Conservation (phyloP, 306 rosid species). For the Vigna radiata region DNA sequence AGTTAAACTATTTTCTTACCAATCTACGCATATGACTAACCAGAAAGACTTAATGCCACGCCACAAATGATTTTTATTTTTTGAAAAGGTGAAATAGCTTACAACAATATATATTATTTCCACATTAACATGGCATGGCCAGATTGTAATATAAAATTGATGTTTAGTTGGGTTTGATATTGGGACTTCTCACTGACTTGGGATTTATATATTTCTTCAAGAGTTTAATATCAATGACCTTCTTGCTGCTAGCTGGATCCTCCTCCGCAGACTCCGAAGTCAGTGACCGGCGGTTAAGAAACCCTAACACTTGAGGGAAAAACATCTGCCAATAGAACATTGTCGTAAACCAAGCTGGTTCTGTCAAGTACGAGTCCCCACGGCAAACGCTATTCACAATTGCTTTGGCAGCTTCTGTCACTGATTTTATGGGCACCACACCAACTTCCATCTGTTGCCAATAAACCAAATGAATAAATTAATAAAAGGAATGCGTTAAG, state of each 20-base stretch:
- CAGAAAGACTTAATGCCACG: neutral
- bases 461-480: neutral
- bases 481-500: neutral
- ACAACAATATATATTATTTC: constrained; percentile 5
- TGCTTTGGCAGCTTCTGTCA: constrained; percentile 53
- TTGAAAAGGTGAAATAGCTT: neutral
- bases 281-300: constrained; percentile 42
- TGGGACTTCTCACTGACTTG: constrained; percentile 43
- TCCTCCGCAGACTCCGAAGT: constrained; percentile 47
- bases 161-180: constrained; percentile 37
- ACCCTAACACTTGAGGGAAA: constrained; percentile 58
- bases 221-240: constrained; percentile 51
- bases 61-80: neutral
- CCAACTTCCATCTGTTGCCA: constrained; percentile 49
- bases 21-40: neutral
- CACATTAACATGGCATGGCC: neutral
- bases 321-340: constrained; percentile 53
- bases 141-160: neutral
- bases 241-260: constrained; percentile 63
- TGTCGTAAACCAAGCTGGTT: constrained; percentile 57
- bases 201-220: constrained; percentile 55
- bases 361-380: constrained; percentile 62
- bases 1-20: neutral
- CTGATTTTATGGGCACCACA: constrained; percentile 54
- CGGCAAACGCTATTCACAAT: constrained; percentile 59